Evolutionary conservation across 441 rosid genomes (phyloP), one percentile per base, ranked within the genome.

Genomic region (Melianthus villosus): DNA sequence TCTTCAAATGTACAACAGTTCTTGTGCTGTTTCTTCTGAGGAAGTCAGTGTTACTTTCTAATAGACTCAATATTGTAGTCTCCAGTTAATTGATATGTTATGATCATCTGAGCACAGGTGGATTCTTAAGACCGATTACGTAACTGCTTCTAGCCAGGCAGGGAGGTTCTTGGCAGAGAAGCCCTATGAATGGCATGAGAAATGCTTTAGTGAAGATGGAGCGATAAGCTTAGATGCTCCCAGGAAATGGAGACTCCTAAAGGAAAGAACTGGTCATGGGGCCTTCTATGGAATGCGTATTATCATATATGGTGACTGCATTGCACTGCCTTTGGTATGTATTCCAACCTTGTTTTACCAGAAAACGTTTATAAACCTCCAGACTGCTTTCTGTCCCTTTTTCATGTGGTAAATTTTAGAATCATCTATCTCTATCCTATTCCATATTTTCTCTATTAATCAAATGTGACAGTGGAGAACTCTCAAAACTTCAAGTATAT

Each of bases 251-350:
- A 71, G 96, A 42, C 75, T 72, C 3, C 48, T 79, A 22, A 64
- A 67, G 56, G 84, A 82, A 68, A 66, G 71, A 64, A 82, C 93
- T 32, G 87, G 96, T 31, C 94, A 85, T 40, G 94, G 99, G 51
- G 96, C 96, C 41, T 77, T 91, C 51, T 50, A 72, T 50, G 92
- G 85, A 32, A 48, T 82, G 82, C 75, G 69, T 33, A 57, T 79
- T 30, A 63, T 85, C 48, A 56, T 85, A 30, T 85, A 85, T 48
- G 96, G 99, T 40, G 94, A 73, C 53, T 85, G 96, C 71, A 62
- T 75, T 34, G 60, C 82, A 6, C 99, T 96, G 28, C 67, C 87
- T 56, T 52, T 85, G 93, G 99, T 84, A 79, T 38, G 76, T 41
- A 35, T 39, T 23, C 23, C 35, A 19, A 10, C 32, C 29, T 16